Conservation (phyloP, 352 stramenopile genomes). For the Hyaloperonospora arabidopsidis region DNA sequence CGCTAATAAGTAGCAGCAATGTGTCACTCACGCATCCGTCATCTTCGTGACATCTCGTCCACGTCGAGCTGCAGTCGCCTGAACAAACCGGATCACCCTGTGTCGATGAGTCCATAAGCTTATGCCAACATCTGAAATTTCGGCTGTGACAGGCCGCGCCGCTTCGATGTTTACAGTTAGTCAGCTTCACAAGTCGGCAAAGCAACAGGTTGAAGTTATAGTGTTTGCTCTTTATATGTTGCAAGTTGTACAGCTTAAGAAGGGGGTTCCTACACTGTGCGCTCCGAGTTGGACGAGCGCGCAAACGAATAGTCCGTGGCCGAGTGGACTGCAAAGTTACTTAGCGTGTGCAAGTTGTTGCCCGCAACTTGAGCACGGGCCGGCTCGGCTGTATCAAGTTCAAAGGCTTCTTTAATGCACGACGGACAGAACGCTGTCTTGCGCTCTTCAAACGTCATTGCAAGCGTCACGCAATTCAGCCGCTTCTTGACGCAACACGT, state of each 20-base stretch:
- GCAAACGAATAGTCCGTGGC: slow-evolving; percentile 28
- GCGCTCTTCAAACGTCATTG: slow-evolving; percentile 34
- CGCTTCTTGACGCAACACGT: slow-evolving; percentile 32
- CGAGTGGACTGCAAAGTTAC: slow-evolving; percentile 18
- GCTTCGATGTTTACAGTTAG: too few species aligned
- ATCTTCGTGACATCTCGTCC: too few species aligned
- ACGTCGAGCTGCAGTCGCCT: too few species aligned
- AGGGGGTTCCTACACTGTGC: slow-evolving; percentile 12
- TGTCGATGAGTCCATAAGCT: too few species aligned
- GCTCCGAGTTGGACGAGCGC: slow-evolving; percentile 27
- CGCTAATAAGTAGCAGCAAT: too few species aligned
- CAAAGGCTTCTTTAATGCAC: slow-evolving; percentile 32
- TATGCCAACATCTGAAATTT: too few species aligned
- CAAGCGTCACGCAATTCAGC: slow-evolving; percentile 30
- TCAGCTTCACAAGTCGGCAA: too few species aligned
- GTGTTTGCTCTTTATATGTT: too few species aligned
- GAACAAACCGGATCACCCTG: too few species aligned
- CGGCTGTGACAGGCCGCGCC: too few species aligned
- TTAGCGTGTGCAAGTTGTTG: slow-evolving; percentile 11
- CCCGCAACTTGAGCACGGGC: slow-evolving; percentile 25
- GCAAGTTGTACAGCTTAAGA: background rate
- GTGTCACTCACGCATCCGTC: too few species aligned
- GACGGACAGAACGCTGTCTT: slow-evolving; percentile 27
- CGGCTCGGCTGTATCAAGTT: slow-evolving; percentile 26
- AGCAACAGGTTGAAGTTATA: too few species aligned